Base-by-base conservation (phyloP, 208 protist species). In the Crithidia expoeki region DNA sequence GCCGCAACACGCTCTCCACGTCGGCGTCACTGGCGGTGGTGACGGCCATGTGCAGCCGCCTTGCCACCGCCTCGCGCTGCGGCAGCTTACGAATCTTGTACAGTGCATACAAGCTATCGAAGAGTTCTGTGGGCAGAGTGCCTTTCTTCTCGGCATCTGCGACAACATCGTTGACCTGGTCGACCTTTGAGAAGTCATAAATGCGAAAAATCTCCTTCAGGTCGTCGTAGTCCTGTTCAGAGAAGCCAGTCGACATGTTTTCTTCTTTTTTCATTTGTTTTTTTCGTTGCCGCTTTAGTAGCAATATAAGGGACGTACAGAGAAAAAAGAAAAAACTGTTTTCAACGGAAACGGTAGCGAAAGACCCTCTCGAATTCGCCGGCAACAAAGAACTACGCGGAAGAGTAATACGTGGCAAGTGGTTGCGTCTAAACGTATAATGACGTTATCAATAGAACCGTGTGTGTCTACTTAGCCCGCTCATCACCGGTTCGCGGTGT, bases 151-250 rank as follows among this genome's bases (percentile, higher is more conserved):
- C 60, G 19, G 77, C 74, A 2, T 38, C 53, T 3, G 44, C 51
- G 5, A 88, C 62, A 0, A 69, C 58, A 2, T 66, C 44, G 25
- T 84, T 73, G 1, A 88, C 72, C 47, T 70, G 64, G 16, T 70
- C 76, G 11, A 80, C 63, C 72, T 88, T 89, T 9, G 76, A 62
- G 44, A 81, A 85, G 67, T 92, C 72, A 51, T 80, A 79, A 25
- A 87, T 65, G 59, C 87, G 84, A 38, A 82, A 82, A 50, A 92
- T 59, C 38, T 86, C 84, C 44, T 60, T 53, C 32, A 89, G 56
- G 34, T 92, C 87, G 17, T 71, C 52, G 64, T 51, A 60, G 23
- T 92, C 87, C 28, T 78, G 50, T 46, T 67, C 63, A 0, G 74
- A 74, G 51, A 80, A 84, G 2, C 47, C 25, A 2, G 55, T 7